Evolutionary conservation across 768 basidiomycete species (phyloP), one percentile per base, ranked within the genome.

Genomic region (Hemileccinum rubropunctum): DNA sequence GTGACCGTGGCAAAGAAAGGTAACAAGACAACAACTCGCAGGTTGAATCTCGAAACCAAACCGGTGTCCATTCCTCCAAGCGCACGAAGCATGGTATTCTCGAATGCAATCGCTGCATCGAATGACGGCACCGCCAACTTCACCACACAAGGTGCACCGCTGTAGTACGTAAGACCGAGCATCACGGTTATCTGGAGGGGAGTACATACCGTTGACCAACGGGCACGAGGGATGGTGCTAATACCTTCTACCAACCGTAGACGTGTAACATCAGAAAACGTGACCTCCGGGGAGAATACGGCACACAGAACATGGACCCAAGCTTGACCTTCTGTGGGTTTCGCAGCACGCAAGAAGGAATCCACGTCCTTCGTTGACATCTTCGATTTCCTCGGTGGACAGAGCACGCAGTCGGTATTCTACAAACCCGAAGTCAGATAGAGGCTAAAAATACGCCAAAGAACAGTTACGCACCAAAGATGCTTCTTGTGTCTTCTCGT

Each of bases 21-120:
- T 27, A 13, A 15, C 34, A 20, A 30, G n/a, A n/a, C n/a, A 26
- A 26, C 34, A 1, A 70, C 86, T 62, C 57, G 88, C 92, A 32
- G 86, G 79, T 59, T 87, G 86, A 35, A 98, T 81, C 71, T 98
- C 95, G 67, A 99, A 97, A 26, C 91, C 94, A 57, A 98, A 94
- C 57, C 76, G 86, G 71, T 87, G 82, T 0, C 87, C 87, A 35
- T 83, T 74, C 46, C 76, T 79, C 90, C 91, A 98, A 17, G 92
- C 97, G 66, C 97, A 99, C 0, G 91, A 85, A 8, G 85, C 76
- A 65, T 99, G 97, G 65, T 86, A 93, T 56, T 88, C 83, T 45
- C 77, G 80, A 14, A 71, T 67, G 64, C 97, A 98, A 59, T 93
- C 92, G 36, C 73, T 79, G 71, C 97, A 99, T 37, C 83, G 80